Conservation (phyloP, 805 yeast species). For the Wickerhamomyces kurtzmanii region DNA sequence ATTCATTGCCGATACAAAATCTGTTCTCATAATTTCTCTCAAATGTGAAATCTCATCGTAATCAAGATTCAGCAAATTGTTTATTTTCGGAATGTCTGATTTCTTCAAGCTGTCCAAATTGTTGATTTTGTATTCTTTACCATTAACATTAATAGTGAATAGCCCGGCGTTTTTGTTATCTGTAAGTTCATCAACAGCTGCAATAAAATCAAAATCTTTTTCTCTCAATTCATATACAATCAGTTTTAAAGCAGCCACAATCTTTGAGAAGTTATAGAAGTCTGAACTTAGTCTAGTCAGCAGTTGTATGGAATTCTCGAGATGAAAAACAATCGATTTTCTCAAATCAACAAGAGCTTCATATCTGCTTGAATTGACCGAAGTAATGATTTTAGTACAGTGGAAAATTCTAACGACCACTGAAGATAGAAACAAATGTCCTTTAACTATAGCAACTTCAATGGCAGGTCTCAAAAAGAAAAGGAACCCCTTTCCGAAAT, state of each 20-base stretch:
- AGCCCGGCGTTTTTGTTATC: constrained; percentile 1
- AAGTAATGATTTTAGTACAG: constrained; percentile 5
- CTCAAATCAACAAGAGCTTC: constrained; percentile 6
- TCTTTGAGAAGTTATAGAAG: constrained; percentile 10
- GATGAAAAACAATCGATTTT: constrained; percentile 2
- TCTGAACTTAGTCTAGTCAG: constrained; percentile 5
- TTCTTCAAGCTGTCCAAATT: not conserved
- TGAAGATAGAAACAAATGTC: constrained; percentile 5
- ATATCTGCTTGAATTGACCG: constrained; percentile 3
- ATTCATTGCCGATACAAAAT: too few relatives aligned
- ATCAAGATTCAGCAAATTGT: too few relatives aligned
- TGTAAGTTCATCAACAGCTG: not conserved
- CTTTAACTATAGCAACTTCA: constrained; percentile 5
- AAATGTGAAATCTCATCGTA: too few relatives aligned
- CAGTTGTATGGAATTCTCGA: constrained; percentile 9
- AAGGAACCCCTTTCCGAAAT: constrained; percentile 33
- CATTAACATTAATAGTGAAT: not conserved
- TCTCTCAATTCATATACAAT: constrained; percentile 7
- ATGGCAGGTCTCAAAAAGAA: constrained; percentile 29
- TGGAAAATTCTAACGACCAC: constrained; percentile 9
- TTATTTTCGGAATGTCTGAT: too few relatives aligned
- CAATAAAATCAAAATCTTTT: constrained; percentile 10
- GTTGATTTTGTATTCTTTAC: constrained; percentile 1
- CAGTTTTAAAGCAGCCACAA: constrained; percentile 7
- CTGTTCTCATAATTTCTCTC: too few relatives aligned